Evolutionary conservation across 73 alveolate species (phyloP), one percentile per base, ranked within the genome.

Genomic region (Tetrahymena malaccensis): DNA sequence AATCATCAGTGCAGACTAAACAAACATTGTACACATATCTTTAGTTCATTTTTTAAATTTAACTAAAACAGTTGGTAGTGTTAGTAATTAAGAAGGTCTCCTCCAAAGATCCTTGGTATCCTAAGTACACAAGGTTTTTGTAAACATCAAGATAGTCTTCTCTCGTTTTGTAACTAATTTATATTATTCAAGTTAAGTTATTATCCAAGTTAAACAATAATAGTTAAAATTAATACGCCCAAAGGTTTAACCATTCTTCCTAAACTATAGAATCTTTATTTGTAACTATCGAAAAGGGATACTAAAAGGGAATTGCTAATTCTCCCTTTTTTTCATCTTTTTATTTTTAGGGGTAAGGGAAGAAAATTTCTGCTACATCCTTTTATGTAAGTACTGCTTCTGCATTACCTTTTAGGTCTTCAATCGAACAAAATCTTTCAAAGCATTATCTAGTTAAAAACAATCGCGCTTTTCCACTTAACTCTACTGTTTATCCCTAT

Each of bases 401-500:
- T 27, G 89, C 89, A 4, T 70, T 70, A n/a, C 34, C 25, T 70
- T 70, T 70, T 31, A 43, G 17, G 34, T 70, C 89, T 50, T 2
- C 9, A 50, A 15, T 10, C 0, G 89, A 70, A 31, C 89, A 12
- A 31, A 70, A 70, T 70, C 89, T 70, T n/a, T 70, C 37, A 70
- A 70, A 70, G 17, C 89, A 70, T 8, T 70, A 70, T 8, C 37
- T 70, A 70, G 37, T 70, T 70, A 70, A 70, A 40, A 70, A 70
- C 8, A 27, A 70, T 7, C 37, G 89, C 4, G 97, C 97, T 44
- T 40, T 43, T 34, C 94, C 97, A 95, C 97, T 95, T 44, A 95
- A 95, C 27, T 95, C 97, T 12, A 95, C 95, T 34, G 97, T 95
- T 89, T 95, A 43, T 11, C 97, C 97, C 11, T 93, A 50, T 22